These are phyloP conservation scores for Asclepias syriaca DNA, from an alignment of 257 asterid species.

Conservation along the genomic window DNA sequence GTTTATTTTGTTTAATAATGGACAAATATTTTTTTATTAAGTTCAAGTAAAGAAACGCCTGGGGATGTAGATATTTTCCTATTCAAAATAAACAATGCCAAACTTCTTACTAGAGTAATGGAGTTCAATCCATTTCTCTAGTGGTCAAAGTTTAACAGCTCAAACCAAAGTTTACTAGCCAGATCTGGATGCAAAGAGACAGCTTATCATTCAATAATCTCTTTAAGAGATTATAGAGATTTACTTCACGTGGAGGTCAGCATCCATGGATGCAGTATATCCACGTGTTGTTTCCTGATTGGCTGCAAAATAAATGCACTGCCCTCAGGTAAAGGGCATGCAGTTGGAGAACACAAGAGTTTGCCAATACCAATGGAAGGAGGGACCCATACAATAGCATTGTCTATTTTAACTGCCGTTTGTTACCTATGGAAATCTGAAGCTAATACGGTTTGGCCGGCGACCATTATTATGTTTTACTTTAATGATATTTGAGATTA, in stretches of 20 bases:
- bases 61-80: not conserved
- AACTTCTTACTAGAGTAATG: not conserved
- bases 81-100: conserved; percentile 1
- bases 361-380: conserved; percentile 3
- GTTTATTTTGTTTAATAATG: not conserved
- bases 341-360: conserved; percentile 17
- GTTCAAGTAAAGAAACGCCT: not conserved
- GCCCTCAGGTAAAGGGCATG: conserved; percentile 25
- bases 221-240: not conserved
- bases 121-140: not conserved
- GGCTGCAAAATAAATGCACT: conserved; percentile 25
- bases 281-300: conserved; percentile 7
- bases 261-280: conserved; percentile 17
- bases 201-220: conserved; percentile 4
- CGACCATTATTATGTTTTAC: conserved; percentile 10
- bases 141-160: not conserved
- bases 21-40: not conserved
- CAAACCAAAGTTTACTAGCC: not conserved
- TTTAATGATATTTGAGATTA: not conserved
- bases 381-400: conserved; percentile 26
- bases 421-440: conserved; percentile 10
- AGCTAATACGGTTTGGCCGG: conserved; percentile 29
- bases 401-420: conserved; percentile 8
- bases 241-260: conserved; percentile 31
- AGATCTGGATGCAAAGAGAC: not conserved